phyloP scores from a whole-genome alignment of 75 land plant genomes.

The Picea glauca region DNA sequence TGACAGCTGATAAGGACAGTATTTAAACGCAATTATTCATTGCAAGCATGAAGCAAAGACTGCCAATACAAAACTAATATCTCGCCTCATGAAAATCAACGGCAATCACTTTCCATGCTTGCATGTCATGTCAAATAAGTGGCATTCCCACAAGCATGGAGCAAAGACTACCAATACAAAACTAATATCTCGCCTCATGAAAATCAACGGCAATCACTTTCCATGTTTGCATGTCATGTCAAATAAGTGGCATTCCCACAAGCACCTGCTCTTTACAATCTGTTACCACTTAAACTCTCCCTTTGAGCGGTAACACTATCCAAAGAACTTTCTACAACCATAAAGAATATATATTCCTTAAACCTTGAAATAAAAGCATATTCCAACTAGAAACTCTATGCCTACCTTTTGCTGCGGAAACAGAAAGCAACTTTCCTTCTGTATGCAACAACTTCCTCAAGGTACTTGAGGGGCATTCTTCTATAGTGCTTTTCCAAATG shows the following conservation, averaged over 20 bases:
- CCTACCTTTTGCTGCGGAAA: conserved; percentile 21
- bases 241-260: not conserved
- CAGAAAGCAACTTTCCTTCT: conserved; percentile 23
- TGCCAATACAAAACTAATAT: not conserved
- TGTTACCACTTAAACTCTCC: not conserved
- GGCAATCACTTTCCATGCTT: not conserved
- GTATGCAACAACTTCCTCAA: conserved; percentile 26
- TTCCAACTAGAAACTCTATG: not conserved
- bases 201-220: not conserved
- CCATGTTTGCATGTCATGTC: not conserved
- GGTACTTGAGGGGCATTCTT: conserved; percentile 17
- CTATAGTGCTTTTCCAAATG: conserved; percentile 31
- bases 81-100: not conserved
- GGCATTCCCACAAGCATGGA: not conserved
- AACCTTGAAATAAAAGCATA: not conserved
- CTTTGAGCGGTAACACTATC: not conserved
- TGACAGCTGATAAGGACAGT: not conserved
- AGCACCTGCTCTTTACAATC: not conserved
- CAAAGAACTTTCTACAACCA: not conserved
- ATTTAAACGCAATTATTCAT: not conserved
- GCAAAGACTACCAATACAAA: not conserved
- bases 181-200: not conserved
- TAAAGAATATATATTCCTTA: conserved; percentile 1
- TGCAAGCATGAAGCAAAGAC: not conserved
- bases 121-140: not conserved